Evolutionary conservation across 495 filamentous ascomycete species (phyloP).

Genomic region (Penicillium robsamsonii): DNA sequence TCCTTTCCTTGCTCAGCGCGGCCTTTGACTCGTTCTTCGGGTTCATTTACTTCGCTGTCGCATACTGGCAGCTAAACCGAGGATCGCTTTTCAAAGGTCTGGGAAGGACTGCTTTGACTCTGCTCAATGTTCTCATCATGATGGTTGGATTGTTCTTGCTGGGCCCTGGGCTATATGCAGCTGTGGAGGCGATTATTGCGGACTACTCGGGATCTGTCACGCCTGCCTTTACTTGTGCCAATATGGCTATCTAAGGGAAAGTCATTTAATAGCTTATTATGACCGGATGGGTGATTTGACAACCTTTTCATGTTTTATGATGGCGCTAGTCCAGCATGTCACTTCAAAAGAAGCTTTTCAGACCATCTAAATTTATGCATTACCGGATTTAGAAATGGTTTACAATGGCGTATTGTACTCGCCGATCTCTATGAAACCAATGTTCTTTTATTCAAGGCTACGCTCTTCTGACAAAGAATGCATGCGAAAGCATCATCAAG

Average conservation of each 20-base stretch:
- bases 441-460: no score
- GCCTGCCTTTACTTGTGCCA: constrained; percentile 49
- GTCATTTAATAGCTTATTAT: neutral
- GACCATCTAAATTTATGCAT: no score
- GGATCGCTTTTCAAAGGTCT: constrained; percentile 31
- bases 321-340: neutral
- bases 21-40: constrained; percentile 42
- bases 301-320: neutral
- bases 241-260: constrained; percentile 36
- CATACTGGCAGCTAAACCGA: constrained; percentile 49
- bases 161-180: constrained; percentile 51
- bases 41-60: constrained; percentile 47
- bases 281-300: neutral
- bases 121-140: constrained; percentile 43
- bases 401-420: no score
- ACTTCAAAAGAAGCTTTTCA: neutral
- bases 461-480: no score
- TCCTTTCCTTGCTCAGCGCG: constrained; percentile 52
- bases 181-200: constrained; percentile 51
- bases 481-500: no score
- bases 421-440: no score
- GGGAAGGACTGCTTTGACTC: constrained; percentile 34
- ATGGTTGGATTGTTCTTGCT: constrained; percentile 46
- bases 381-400: no score
- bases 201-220: constrained; percentile 40